phyloP scores from a whole-genome alignment of 2,329 filamentous ascomycete species.

The Zymoseptoria brevis region DNA sequence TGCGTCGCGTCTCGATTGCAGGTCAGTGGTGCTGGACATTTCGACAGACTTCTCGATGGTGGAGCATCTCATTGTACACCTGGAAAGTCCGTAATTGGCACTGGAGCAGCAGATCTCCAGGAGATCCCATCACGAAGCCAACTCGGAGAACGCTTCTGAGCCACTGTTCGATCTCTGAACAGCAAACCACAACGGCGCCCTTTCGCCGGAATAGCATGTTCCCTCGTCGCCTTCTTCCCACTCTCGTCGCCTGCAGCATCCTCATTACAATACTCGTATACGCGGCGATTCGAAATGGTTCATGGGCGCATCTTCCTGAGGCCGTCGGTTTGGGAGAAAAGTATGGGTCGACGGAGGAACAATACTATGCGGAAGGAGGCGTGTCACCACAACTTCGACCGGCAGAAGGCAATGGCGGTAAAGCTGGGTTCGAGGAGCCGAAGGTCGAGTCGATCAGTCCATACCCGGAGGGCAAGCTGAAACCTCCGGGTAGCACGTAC shows the following conservation, averaged over 20 bases:
- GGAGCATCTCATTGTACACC: not conserved
- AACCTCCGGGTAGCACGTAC: slow-evolving; percentile 43
- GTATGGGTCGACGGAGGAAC: slow-evolving; percentile 19
- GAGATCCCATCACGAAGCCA: not conserved
- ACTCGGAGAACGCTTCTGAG: not conserved
- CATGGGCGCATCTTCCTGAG: slow-evolving; percentile 35
- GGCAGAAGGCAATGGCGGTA: slow-evolving; percentile 6
- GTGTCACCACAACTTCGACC: slow-evolving; percentile 18
- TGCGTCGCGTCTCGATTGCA: not conserved
- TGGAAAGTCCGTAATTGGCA: not conserved
- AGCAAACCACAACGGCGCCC: slow-evolving; percentile 15
- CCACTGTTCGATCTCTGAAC: not conserved
- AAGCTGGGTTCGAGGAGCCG: slow-evolving; percentile 20
- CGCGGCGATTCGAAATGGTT: slow-evolving; percentile 29
- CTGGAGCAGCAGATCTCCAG: not conserved
- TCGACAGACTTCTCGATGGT: not conserved
- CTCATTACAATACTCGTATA: slow-evolving; percentile 28
- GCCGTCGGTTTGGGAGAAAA: slow-evolving; percentile 35
- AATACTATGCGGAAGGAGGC: slow-evolving; percentile 12
- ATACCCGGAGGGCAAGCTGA: slow-evolving; percentile 29
- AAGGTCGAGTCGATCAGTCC: slow-evolving; percentile 21
- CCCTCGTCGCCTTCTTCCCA: slow-evolving; percentile 20
- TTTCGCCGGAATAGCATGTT: slow-evolving; percentile 21
- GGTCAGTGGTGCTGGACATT: not conserved
- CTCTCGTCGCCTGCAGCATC: slow-evolving; percentile 19